Base-by-base conservation (phyloP, 1,284 basidiomycete genomes). In the Termitomyces sp. region DNA sequence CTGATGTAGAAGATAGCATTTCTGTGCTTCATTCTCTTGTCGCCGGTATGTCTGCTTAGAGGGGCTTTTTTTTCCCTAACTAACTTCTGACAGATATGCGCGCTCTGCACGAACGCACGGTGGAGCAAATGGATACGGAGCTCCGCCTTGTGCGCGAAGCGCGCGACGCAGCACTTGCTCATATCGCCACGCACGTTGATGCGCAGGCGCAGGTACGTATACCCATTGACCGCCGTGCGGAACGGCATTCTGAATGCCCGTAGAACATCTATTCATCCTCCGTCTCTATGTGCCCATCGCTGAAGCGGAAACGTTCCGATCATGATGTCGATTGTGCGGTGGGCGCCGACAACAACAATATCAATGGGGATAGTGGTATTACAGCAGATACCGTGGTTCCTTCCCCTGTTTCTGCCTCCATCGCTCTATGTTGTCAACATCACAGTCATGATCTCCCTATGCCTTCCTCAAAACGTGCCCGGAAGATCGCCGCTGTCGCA, bases 231-330 rank as follows among this genome's bases (percentile, higher is more conserved):
- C 49, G 50, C 57, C 45, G 39, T 49, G 33, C 26, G 31, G 45
- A 53, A 48, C 51, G 45, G 50, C 34, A 50, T 43, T 54, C 50
- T 54, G 38, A 59, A 57, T 15, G 45, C 33, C 19, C n/a, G 65
- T 55, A 67, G 59, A 59, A 46, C 19, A 15, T 19, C 17, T 13
- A 17, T 39, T 52, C 36, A 43, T 46, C 49, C 40, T 54, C 45
- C 31, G 40, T 58, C 50, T 61, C 68, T 62, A 58, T 61, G 54
- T 59, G 65, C 54, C 61, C 62, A 55, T 72, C 73, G 57, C 68
- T 72, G 68, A 78, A 77, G 67, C 74, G 76, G 50, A 78, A 76
- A 67, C 75, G 73, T 55, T 54, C 60, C 62, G 70, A 62, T 54
- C 62, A 63, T 47, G 58, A 42, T 33, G 45, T 39, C 45, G 53